phyloP scores from a whole-genome alignment of 768 basidiomycete genomes.

The Chalciporus pseudorubinellus region DNA sequence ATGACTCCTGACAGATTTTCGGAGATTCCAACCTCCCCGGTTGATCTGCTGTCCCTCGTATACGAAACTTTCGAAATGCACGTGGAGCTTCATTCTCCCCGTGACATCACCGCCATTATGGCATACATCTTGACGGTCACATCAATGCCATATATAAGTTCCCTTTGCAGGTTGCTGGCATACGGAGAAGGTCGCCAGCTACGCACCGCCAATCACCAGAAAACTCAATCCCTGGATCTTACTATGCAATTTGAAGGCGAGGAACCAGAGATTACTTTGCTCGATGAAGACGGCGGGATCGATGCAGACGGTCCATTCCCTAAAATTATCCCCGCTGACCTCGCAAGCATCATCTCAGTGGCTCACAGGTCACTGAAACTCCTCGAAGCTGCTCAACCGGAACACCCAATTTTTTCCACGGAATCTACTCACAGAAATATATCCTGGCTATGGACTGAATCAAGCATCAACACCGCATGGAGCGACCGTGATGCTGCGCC shows the following conservation, averaged over 20 bases:
- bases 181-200: conserved; percentile 35
- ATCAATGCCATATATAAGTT: conserved; percentile 61
- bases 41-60: conserved; percentile 56
- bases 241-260: conserved; percentile 25
- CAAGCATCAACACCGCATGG: conserved; percentile 10
- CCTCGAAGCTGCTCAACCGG: conserved; percentile 60
- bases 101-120: conserved; percentile 48
- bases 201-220: conserved; percentile 18
- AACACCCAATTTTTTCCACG: conserved; percentile 57
- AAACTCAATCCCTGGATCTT: conserved; percentile 14
- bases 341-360: conserved; percentile 54
- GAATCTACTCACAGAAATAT: conserved; percentile 38
- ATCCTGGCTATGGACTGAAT: conserved; percentile 42
- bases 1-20: conserved; percentile 40
- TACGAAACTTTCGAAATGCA: conserved; percentile 56
- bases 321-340: conserved; percentile 53
- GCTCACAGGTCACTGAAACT: conserved; percentile 70
- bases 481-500: neutral
- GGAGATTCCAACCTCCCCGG: conserved; percentile 42
- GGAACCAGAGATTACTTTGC: conserved; percentile 39
- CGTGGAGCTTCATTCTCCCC: conserved; percentile 51
- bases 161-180: conserved; percentile 60
- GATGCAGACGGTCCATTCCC: conserved; percentile 51
- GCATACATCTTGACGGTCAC: conserved; percentile 67
- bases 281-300: conserved; percentile 39